Conservation (phyloP, 2,329 filamentous ascomycete genomes). For the Pseudogymnoascus sp. region DNA sequence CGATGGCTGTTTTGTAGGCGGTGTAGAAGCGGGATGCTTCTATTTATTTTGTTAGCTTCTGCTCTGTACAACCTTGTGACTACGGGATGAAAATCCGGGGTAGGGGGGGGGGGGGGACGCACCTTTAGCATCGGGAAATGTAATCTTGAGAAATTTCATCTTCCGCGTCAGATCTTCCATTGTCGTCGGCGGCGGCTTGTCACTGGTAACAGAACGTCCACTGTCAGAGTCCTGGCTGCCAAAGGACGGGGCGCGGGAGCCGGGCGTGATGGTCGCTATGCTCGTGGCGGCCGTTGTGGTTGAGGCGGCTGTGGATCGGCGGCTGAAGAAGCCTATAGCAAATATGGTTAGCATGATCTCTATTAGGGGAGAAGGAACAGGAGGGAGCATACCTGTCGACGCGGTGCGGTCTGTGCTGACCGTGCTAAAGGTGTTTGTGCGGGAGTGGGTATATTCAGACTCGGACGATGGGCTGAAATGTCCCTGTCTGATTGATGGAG, state of each 20-base stretch:
- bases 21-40: neutral
- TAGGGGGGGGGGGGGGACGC: neutral
- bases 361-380: neutral
- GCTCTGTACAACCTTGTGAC: neutral
- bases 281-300: neutral
- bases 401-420: neutral
- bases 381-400: neutral
- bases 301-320: neutral
- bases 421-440: neutral
- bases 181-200: neutral
- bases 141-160: neutral
- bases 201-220: neutral
- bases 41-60: too few species aligned
- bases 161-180: neutral
- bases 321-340: neutral
- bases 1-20: neutral
- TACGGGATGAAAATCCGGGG: neutral
- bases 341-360: neutral
- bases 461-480: neutral
- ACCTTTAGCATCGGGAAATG: neutral
- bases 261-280: neutral
- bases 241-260: neutral
- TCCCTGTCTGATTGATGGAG: neutral
- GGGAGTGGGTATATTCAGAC: neutral
- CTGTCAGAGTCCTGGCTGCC: neutral